phyloP scores from a whole-genome alignment of 106 monocot species.

The Dendrobium chrysotoxum region DNA sequence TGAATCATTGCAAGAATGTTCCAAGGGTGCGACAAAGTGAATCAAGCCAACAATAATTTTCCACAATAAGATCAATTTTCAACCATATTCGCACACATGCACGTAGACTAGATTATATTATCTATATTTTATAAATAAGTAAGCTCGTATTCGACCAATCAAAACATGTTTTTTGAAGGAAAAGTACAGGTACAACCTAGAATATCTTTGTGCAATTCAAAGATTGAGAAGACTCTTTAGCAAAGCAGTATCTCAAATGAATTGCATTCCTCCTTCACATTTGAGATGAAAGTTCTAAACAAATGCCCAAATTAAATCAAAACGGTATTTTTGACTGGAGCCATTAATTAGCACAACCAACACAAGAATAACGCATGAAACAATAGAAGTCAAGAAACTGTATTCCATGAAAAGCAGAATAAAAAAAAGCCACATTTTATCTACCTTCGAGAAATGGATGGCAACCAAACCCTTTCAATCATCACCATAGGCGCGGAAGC shows the following conservation, averaged over 20 bases:
- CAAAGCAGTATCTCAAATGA: background rate
- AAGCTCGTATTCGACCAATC: too few relatives aligned
- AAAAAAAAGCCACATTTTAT: background rate
- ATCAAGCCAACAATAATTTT: too few relatives aligned
- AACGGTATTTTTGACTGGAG: background rate
- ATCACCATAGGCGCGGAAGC: constrained; percentile 79
- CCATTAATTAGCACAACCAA: background rate
- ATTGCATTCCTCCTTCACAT: background rate
- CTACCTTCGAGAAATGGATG: background rate
- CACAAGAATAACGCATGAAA: background rate
- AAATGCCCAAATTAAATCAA: background rate
- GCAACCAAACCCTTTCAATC: constrained; percentile 13
- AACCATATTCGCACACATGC: too few relatives aligned
- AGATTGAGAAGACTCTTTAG: too few relatives aligned
- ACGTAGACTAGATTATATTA: too few relatives aligned
- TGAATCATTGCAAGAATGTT: too few relatives aligned
- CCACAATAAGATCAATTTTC: too few relatives aligned
- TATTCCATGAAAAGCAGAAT: background rate
- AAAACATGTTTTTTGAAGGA: too few relatives aligned
- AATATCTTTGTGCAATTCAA: too few relatives aligned
- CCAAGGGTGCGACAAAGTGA: too few relatives aligned
- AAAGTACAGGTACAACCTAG: too few relatives aligned
- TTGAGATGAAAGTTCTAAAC: background rate
- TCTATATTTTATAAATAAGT: too few relatives aligned
- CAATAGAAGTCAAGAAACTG: background rate